Base-by-base conservation (phyloP, 1,139 yeast species). In the Torulaspora globosa region DNA sequence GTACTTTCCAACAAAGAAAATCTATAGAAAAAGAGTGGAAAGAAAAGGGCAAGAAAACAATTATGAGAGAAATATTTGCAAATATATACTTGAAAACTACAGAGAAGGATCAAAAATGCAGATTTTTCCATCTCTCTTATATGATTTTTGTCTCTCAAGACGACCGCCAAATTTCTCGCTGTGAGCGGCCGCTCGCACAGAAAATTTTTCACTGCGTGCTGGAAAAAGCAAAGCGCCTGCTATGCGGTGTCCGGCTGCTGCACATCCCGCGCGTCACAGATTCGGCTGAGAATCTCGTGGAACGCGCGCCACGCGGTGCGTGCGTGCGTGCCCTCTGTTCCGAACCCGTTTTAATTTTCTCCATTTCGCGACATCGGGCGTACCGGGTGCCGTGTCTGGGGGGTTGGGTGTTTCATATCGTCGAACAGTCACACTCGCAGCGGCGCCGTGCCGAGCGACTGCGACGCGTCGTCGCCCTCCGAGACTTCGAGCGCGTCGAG, bases 401-500 rank as follows among this genome's bases (percentile, higher is more conserved):
- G 8, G 12, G 9, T 11, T n/a, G 29, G 29, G 29, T 11, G 29
- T 21, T 19, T 19, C n/a, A n/a, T n/a, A 8, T 16, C 16, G 33
- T 5, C 9, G 16, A 14, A 19, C 36, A 33, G 36, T 33, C 36
- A 33, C 36, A 33, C n/a, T n/a, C n/a, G 35, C 28, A 29, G 19
- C 35, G 37, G 48, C 44, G 28, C 41, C 49, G 35, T 36, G 40
- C n/a, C 47, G 48, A 8, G 28, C 19, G 6, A 28, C 15, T 8
- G 37, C 10, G 11, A 15, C 12, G 29, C 21, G 35, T 10, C n/a
- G n/a, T n/a, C n/a, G n/a, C n/a, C n/a, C n/a, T n/a, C n/a, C n/a
- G n/a, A n/a, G n/a, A 57, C 54, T 16, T 62, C 66, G 15, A 63
- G 49, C 37, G 56, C 56, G 44, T 63, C 67, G 10, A 63, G 46